Conservation (phyloP, 306 rosid genomes). For the Rosa persica region DNA sequence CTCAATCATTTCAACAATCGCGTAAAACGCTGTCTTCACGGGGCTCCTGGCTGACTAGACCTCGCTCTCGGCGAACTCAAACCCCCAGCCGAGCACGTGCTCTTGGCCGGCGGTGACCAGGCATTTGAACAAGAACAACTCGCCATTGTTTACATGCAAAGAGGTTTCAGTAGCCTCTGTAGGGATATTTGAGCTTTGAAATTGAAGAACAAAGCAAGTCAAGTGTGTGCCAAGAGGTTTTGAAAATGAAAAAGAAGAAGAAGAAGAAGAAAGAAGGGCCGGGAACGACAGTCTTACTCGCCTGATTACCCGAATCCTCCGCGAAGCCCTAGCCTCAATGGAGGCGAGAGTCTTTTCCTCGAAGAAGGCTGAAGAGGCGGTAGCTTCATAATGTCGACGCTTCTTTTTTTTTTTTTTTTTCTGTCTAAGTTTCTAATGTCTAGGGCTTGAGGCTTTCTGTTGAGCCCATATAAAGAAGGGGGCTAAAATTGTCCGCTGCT, state of each 20-base stretch:
- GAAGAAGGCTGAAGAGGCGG: too few species aligned
- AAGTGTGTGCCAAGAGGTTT: background rate
- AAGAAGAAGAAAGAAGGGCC: constrained; percentile 2
- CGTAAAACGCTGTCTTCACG: constrained; percentile 65
- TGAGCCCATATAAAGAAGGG: too few species aligned
- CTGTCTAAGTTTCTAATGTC: too few species aligned
- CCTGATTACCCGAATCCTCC: too few species aligned
- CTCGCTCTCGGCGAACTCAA: constrained; percentile 31
- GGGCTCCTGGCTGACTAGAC: constrained; percentile 41
- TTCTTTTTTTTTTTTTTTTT: too few species aligned
- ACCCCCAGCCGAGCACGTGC: constrained; percentile 56
- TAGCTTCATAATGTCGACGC: too few species aligned
- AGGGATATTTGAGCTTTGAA: background rate
- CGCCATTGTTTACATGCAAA: constrained; percentile 42
- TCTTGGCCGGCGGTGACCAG: constrained; percentile 84
- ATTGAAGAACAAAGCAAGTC: background rate
- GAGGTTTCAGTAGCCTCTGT: background rate
- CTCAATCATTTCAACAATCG: constrained; percentile 74
- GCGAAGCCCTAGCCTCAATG: too few species aligned
- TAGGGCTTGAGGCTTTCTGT: too few species aligned
- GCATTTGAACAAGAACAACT: constrained; percentile 62
- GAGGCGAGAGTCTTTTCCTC: too few species aligned
- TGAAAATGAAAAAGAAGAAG: background rate
- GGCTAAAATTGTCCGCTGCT: too few species aligned
- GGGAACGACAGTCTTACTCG: too few species aligned